These are phyloP conservation scores for Xylariomycetidae sp. DNA, from an alignment of 2,329 filamentous ascomycete species.

Conservation along the genomic window DNA sequence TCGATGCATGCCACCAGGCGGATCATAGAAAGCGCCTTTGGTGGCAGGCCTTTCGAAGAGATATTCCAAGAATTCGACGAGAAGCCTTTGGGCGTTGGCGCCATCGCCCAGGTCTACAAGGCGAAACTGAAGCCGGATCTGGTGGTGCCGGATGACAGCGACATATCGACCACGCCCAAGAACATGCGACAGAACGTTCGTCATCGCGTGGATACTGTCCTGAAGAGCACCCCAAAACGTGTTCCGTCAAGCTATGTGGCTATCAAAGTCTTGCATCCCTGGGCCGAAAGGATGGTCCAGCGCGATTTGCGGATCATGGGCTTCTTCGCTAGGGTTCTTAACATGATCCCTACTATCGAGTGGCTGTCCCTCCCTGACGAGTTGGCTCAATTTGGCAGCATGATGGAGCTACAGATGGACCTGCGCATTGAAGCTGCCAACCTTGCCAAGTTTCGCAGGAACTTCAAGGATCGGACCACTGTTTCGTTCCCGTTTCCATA, in stretches of 20 bases:
- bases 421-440: conserved; percentile 93
- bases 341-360: conserved; percentile 87
- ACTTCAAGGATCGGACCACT: conserved; percentile 84
- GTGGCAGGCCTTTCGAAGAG: conserved; percentile 73
- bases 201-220: conserved; percentile 76
- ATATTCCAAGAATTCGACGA: conserved; percentile 97
- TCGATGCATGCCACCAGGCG: conserved; percentile 73
- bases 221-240: conserved; percentile 80
- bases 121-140: conserved; percentile 83
- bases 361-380: conserved; percentile 97
- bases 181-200: conserved; percentile 66
- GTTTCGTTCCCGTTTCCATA: conserved; percentile 98
- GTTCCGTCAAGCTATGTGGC: conserved; percentile 92
- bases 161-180: conserved; percentile 44
- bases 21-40: conserved; percentile 78
- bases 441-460: conserved; percentile 77
- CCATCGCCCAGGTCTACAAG: conserved; percentile 96
- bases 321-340: conserved; percentile 81
- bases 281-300: conserved; percentile 84
- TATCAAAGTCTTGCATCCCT: conserved; percentile 90
- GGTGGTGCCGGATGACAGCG: conserved; percentile 57
- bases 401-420: conserved; percentile 98
- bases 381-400: conserved; percentile 88
- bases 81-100: conserved; percentile 83
- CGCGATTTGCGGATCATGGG: conserved; percentile 90